Conservation (phyloP, 345 rosid genomes). For the Cardamine occulta region DNA sequence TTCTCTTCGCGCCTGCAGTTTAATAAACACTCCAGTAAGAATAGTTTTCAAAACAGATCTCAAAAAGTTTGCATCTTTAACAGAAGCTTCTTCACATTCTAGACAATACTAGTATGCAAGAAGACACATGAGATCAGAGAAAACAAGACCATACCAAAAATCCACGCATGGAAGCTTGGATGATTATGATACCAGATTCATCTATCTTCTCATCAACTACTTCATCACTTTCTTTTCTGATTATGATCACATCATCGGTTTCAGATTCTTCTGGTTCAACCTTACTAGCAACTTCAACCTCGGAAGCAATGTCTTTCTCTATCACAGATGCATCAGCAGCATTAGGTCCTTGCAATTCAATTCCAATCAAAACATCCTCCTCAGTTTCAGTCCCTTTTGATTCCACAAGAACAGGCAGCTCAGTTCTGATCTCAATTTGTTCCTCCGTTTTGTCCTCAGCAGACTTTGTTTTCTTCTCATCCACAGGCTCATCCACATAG, state of each 20-base stretch:
- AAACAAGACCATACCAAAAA: slow-evolving; percentile 55
- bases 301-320: slow-evolving; percentile 28
- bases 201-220: slow-evolving; percentile 44
- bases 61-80: background rate
- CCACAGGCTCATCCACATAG: slow-evolving; percentile 32
- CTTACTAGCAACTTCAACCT: slow-evolving; percentile 40
- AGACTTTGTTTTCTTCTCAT: slow-evolving; percentile 7
- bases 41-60: slow-evolving; percentile 4
- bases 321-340: slow-evolving; percentile 18
- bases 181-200: slow-evolving; percentile 56
- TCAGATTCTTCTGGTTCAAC: slow-evolving; percentile 42
- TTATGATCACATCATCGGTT: slow-evolving; percentile 42
- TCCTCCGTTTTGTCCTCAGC: slow-evolving; percentile 34
- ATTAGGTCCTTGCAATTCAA: background rate
- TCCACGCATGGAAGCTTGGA: slow-evolving; percentile 65
- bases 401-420: slow-evolving; percentile 40
- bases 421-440: slow-evolving; percentile 43
- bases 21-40: slow-evolving; percentile 8
- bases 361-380: slow-evolving; percentile 21
- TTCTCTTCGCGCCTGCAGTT: slow-evolving; percentile 63
- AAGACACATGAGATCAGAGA: background rate
- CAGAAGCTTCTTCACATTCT: slow-evolving; percentile 16
- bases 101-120: background rate
- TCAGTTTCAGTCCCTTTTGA: slow-evolving; percentile 42
- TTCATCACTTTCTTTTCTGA: slow-evolving; percentile 39